Percentiles rank a stretch among this genome's conserved stretches.
These are phyloP conservation scores for Tympanopsis confertula DNA, from an alignment of 2,329 filamentous ascomycete species.

Conservation along the genomic window DNA sequence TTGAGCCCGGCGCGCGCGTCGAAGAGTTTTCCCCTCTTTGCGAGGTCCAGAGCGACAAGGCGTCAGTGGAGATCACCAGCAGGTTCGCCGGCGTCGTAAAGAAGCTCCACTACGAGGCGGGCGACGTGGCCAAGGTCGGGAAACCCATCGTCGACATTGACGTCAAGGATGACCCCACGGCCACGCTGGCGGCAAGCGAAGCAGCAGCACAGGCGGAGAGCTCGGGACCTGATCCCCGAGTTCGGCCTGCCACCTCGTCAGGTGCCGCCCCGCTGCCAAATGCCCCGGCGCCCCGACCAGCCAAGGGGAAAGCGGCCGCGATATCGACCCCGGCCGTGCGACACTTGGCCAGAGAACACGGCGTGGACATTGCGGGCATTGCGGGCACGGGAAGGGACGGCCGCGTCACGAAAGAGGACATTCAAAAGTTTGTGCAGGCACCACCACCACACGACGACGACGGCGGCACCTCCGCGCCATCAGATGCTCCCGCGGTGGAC, in stretches of 20 bases:
- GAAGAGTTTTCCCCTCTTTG: slow-evolving; percentile 97
- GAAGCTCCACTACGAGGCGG: slow-evolving; percentile 87
- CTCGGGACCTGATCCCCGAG: slow-evolving; percentile 6
- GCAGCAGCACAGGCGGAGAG: slow-evolving; percentile 4
- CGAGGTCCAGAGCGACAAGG: slow-evolving; percentile 97
- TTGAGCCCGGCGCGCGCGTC: slow-evolving; percentile 85
- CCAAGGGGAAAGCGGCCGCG: slow-evolving; percentile 53
- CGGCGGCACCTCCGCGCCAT: slow-evolving; percentile 5
- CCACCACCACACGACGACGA: slow-evolving; percentile 5
- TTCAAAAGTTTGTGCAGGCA: slow-evolving; percentile 58
- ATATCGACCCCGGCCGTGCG: slow-evolving; percentile 88
- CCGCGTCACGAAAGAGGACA: slow-evolving; percentile 83
- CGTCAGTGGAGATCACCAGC: slow-evolving; percentile 81
- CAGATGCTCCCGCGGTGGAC: slow-evolving; percentile 15
- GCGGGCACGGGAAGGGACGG: slow-evolving; percentile 82
- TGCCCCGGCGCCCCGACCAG: slow-evolving; percentile 2
- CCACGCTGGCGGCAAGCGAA: slow-evolving; percentile 8
- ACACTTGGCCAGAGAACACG: slow-evolving; percentile 70
- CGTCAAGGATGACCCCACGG: slow-evolving; percentile 55
- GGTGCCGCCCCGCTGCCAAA: background rate
- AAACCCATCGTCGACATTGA: slow-evolving; percentile 93
- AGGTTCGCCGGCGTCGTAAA: slow-evolving; percentile 92
- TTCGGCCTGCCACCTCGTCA: slow-evolving; percentile 11
- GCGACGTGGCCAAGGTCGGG: slow-evolving; percentile 91
- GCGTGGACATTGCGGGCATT: slow-evolving; percentile 68